Percentiles rank a stretch among this genome's conserved stretches.
Conservation (phyloP, 208 protist genomes). For the Crithidia bombi region DNA sequence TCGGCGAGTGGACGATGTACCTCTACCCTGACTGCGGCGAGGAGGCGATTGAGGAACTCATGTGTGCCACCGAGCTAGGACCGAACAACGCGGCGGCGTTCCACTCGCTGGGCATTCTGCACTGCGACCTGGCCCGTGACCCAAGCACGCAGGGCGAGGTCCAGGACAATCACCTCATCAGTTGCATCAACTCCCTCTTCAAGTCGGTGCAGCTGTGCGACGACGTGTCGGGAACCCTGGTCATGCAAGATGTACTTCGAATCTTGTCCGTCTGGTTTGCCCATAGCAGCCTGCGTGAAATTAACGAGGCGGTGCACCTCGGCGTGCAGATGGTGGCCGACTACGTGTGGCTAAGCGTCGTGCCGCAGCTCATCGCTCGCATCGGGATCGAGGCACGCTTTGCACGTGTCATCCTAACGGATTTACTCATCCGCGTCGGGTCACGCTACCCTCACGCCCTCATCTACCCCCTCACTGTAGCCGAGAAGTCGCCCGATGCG, state of each 20-base stretch:
- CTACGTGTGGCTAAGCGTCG: conserved; percentile 99
- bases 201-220: conserved; percentile 79
- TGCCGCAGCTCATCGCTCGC: conserved; percentile 99
- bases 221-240: conserved; percentile 69
- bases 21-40: conserved; percentile 78
- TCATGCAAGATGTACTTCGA: conserved; percentile 98
- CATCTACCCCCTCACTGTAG: conserved; percentile 99
- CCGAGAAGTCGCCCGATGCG: conserved; percentile 87
- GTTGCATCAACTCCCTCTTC: conserved; percentile 81
- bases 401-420: conserved; percentile 93
- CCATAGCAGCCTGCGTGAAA: conserved; percentile 67
- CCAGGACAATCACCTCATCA: conserved; percentile 68
- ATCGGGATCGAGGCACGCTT: conserved; percentile 93
- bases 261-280: conserved; percentile 99
- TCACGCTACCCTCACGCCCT: conserved; percentile 98
- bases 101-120: conserved; percentile 87
- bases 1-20: conserved; percentile 89
- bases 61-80: conserved; percentile 67
- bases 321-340: conserved; percentile 94
- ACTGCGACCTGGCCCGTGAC: conserved; percentile 84
- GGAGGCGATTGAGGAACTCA: conserved; percentile 80
- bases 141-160: conserved; percentile 58
- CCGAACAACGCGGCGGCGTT: conserved; percentile 82
- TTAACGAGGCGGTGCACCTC: conserved; percentile 88
- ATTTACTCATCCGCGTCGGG: conserved; percentile 95